These are phyloP conservation scores for Leccinum variabile DNA, from an alignment of 1,284 basidiomycete genomes.

Conservation along the genomic window DNA sequence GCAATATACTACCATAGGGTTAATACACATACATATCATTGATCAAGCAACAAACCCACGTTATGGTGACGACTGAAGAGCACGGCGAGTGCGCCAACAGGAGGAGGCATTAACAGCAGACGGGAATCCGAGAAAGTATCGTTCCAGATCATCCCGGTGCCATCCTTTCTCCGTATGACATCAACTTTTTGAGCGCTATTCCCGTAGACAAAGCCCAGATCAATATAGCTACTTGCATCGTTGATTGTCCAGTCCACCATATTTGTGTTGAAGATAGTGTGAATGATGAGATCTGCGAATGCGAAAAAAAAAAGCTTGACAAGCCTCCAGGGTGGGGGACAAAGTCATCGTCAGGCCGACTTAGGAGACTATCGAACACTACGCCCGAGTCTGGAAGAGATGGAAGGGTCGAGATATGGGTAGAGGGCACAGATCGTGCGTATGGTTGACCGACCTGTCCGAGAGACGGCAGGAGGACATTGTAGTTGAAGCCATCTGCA, in stretches of 20 bases:
- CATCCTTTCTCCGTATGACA: slow-evolving; percentile 55
- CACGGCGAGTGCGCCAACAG: slow-evolving; percentile 65
- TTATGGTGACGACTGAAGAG: slow-evolving; percentile 77
- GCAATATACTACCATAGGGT: slow-evolving; percentile 60
- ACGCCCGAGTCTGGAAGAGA: slow-evolving; percentile 65
- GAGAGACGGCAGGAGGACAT: slow-evolving; percentile 51
- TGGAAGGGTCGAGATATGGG: slow-evolving; percentile 42
- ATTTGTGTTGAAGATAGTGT: slow-evolving; percentile 70
- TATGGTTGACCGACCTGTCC: slow-evolving; percentile 69
- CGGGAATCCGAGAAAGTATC: slow-evolving; percentile 71
- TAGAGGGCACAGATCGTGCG: slow-evolving; percentile 68
- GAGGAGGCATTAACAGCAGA: slow-evolving; percentile 73
- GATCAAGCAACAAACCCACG: slow-evolving; percentile 40
- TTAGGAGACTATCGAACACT: slow-evolving; percentile 73
- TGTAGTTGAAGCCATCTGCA: slow-evolving; percentile 61
- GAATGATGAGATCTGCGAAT: slow-evolving; percentile 76
- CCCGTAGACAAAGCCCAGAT: slow-evolving; percentile 76
- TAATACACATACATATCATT: neutral
- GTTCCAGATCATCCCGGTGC: slow-evolving; percentile 61
- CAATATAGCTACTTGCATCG: slow-evolving; percentile 72
- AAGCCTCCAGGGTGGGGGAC: slow-evolving; percentile 58
- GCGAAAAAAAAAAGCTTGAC: slow-evolving; percentile 73
- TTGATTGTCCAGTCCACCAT: slow-evolving; percentile 57
- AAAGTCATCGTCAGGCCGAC: slow-evolving; percentile 47
- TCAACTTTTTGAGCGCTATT: slow-evolving; percentile 49